A percentile compares a stretch with the other conserved stretches of the same genome.
phyloP scores from a whole-genome alignment of 768 basidiomycete species.

The Leccinum obscurum region DNA sequence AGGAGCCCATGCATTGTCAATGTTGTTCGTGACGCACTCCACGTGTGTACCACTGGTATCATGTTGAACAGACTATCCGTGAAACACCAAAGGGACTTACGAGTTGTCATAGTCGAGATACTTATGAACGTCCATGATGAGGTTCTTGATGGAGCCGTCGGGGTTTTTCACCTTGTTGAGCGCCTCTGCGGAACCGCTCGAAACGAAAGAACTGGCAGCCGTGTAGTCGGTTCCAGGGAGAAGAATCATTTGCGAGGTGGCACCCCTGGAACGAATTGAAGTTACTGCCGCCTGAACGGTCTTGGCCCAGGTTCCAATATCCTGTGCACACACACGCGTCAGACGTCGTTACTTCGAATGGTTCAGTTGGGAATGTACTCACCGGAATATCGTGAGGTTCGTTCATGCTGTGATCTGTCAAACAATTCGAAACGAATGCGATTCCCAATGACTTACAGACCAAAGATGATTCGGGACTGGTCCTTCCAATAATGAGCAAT shows the following conservation, averaged over 20 bases:
- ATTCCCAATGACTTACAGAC: conserved; percentile 38
- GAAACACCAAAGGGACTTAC: conserved; percentile 27
- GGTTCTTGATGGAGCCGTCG: conserved; percentile 43
- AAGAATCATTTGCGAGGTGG: conserved; percentile 54
- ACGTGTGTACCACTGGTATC: conserved; percentile 36
- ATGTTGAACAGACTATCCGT: conserved; percentile 27
- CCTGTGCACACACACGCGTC: conserved; percentile 8
- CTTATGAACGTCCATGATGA: conserved; percentile 65
- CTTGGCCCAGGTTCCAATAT: conserved; percentile 50
- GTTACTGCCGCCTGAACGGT: conserved; percentile 59
- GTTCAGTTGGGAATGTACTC: conserved; percentile 43
- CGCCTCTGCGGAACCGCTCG: conserved; percentile 51
- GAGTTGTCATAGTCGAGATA: conserved; percentile 59
- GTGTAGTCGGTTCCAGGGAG: conserved; percentile 62
- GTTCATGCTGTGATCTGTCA: conserved; percentile 47
- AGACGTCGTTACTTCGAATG: conserved; percentile 43
- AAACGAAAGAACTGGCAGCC: conserved; percentile 50
- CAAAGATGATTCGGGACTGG: conserved; percentile 47
- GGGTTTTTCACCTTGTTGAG: conserved; percentile 45
- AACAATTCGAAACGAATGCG: background rate
- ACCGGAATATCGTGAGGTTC: conserved; percentile 59
- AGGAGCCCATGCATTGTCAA: conserved; percentile 44
- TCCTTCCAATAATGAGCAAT: conserved; percentile 51
- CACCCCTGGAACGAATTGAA: conserved; percentile 54
- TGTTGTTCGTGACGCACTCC: conserved; percentile 56